These are phyloP conservation scores for Arthrobotrys musiformis DNA, from an alignment of 2,329 filamentous ascomycete species.

Conservation along the genomic window DNA sequence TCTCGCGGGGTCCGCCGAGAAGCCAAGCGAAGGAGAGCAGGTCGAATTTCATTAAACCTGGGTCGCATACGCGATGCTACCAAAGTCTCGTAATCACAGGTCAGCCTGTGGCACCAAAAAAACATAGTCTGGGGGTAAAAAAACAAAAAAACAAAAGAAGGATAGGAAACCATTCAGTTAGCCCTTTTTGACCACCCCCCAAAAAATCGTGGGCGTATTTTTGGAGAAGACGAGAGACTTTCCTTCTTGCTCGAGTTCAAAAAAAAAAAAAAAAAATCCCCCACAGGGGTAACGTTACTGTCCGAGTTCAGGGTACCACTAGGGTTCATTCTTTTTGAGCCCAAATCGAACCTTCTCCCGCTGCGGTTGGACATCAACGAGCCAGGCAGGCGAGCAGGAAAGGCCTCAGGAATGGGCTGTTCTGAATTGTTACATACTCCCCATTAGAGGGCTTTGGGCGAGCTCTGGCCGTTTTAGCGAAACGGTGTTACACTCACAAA, in stretches of 20 bases:
- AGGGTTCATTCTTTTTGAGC: slow-evolving; percentile 11
- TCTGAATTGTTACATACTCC: not conserved
- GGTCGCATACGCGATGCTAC: slow-evolving; percentile 11
- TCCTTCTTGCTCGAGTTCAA: not conserved
- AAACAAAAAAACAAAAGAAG: not conserved
- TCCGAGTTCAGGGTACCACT: slow-evolving; percentile 12
- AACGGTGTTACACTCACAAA: not conserved
- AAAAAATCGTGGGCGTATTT: not conserved
- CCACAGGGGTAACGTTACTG: not conserved
- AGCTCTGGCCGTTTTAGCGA: slow-evolving; percentile 12
- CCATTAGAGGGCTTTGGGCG: slow-evolving; percentile 6
- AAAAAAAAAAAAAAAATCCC: not conserved
- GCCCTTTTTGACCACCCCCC: not conserved
- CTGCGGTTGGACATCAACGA: slow-evolving; percentile 15
- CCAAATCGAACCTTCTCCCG: slow-evolving; percentile 7
- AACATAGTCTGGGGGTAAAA: not conserved
- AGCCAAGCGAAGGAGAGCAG: slow-evolving; percentile 19
- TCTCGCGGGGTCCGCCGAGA: not conserved
- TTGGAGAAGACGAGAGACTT: too few species aligned
- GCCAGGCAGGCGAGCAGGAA: slow-evolving; percentile 18
- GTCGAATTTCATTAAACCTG: not conserved
- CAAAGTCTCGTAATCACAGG: slow-evolving; percentile 16
- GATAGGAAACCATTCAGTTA: not conserved
- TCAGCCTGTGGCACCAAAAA: slow-evolving; percentile 4
- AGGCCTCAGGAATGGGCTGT: slow-evolving; percentile 1